These are phyloP conservation scores for Shiraia sp. DNA, from an alignment of 2,329 filamentous ascomycete species.

Conservation along the genomic window DNA sequence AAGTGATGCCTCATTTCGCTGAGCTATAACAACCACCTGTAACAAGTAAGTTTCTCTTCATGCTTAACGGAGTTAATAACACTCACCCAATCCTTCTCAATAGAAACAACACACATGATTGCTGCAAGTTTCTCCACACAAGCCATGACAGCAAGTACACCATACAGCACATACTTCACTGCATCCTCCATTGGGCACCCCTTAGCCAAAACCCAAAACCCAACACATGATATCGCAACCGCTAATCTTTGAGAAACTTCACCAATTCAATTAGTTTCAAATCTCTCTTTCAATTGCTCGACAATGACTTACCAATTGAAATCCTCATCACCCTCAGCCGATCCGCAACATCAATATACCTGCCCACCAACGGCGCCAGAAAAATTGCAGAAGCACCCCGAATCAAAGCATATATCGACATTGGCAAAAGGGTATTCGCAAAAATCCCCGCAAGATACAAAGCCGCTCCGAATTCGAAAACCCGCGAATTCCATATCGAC, in stretches of 20 bases:
- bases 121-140: conserved; percentile 68
- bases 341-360: conserved; percentile 58
- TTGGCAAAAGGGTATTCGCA: too few relatives aligned
- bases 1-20: too few relatives aligned
- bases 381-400: too few relatives aligned
- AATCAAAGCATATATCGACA: conserved; percentile 42
- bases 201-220: too few relatives aligned
- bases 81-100: conserved; percentile 73
- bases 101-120: conserved; percentile 64
- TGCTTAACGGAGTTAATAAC: too few relatives aligned
- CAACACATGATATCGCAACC: too few relatives aligned
- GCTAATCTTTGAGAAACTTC: too few relatives aligned
- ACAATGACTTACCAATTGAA: conserved; percentile 21
- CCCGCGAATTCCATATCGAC: conserved; percentile 48
- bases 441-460: conserved; percentile 29
- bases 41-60: too few relatives aligned
- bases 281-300: background rate
- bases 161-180: too few relatives aligned
- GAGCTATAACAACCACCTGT: conserved; percentile 46
- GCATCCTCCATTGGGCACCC: too few relatives aligned
- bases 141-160: too few relatives aligned
- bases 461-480: conserved; percentile 49
- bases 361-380: conserved; percentile 57
- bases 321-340: conserved; percentile 35
- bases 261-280: conserved; percentile 24